Base-by-base conservation (phyloP, 2,329 filamentous ascomycete genomes). In the Paecilomyces sp. region DNA sequence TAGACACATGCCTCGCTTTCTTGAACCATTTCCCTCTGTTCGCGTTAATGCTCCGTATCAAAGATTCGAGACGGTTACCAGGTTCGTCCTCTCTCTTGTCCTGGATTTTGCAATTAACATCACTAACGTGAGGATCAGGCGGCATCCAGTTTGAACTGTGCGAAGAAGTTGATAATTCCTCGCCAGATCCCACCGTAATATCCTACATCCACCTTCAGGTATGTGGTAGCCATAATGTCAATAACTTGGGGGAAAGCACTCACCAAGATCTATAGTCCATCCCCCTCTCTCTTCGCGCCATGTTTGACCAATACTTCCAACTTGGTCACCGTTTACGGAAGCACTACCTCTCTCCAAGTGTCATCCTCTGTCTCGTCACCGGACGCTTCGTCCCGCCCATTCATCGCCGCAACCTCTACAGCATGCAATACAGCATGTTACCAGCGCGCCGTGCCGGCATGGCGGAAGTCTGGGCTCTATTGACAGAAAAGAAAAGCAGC, bases 1-100 rank as follows among this genome's bases (percentile, higher is more conserved):
- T 99, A 60, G 94, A 99, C 76, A 97, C 93, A 1, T 83, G 92
- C 67, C 83, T 99, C 66, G 95, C 94, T 52, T 97, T 90, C 75
- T 77, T 99, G 60, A 99, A 99, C 71, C 95, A 99, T 75, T 99
- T 99, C 68, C 95, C 94, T 6, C 83, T 99, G 15, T 99, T 99
- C 76, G 94, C 94, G 30, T 80, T 97, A 60, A 99, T 99, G 95
- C 81, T 99, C 61, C 85, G 93, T 67, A 82, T 97, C 67, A 99
- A 99, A 75, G 95, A 99, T 75, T 91, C 92, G 8, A 83, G 87
- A 73, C 86, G 94, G 72, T 80, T 99, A 66, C 94, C 94, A 62
- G 93, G 91, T 87, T 57, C 55, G 63, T 47, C 41, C 9, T 5
- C 18, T 15, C n/a, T 18, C 41, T 47, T n/a, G 41, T 9, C n/a